Evolutionary conservation across 140 eudicot genomes (phyloP), one percentile per base, ranked within the genome.

Genomic region (Flaveria floridana): DNA sequence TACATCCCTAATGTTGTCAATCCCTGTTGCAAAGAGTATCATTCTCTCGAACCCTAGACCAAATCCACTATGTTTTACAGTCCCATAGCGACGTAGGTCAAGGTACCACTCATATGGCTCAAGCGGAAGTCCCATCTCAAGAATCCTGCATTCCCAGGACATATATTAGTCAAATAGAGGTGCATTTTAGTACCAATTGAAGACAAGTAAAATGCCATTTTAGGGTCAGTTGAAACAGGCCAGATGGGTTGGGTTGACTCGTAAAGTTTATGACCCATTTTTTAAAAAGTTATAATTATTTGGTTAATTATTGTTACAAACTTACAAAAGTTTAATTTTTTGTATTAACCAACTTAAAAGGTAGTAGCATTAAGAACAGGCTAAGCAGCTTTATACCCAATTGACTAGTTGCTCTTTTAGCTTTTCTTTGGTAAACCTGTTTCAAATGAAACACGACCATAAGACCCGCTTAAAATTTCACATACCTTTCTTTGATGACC

Each of bases 71-170:
- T 93, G 97, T 74, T 85, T 82, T 47, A 87, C 86, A 0, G 87
- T 82, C 65, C 87, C 78, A 68, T 41, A 80, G 48, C 87, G 84
- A 52, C 88, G 73, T n/a, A 77, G 76, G 72, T 85, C 89, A 64
- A 87, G 83, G 81, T 87, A 93, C 99, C 99, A 90, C 80, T 93
- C 87, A 39, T 93, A 90, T 65, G 97, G 96, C 77, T 90, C 96
- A 12, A 93, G 79, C 18, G 98, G 98, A 73, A 92, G 76, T 15
- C 89, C 96, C 93, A 85, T 83, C 65, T 89, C 98, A 76, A 74
- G 47, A 65, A 93, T 93, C 86, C 97, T 92, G 82, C 79, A 85
- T 42, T 48, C 0, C 23, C 77, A 34, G 41, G 41, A 34, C 41
- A 34, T 6, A 34, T 34, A 34, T 34, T 6, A 34, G 41, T 34